A percentile compares a stretch with the other conserved stretches of the same genome.
phyloP scores from a whole-genome alignment of 306 rosid genomes.

The Neltuma alba region DNA sequence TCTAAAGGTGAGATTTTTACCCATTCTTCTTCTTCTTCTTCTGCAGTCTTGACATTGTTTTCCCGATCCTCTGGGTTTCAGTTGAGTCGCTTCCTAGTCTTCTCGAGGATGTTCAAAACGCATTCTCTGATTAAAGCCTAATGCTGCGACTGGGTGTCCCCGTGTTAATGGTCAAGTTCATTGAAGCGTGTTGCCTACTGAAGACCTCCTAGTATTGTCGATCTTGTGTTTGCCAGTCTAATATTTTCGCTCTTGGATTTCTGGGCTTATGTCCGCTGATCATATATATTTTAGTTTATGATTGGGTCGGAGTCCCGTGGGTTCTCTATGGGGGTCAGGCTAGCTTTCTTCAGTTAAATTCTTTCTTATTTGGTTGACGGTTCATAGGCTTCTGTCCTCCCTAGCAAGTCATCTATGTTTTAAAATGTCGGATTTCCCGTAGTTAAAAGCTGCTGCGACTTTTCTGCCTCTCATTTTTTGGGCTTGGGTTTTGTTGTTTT shows the following conservation, averaged over 20 bases:
- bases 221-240: slow-evolving; percentile 24
- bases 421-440: neutral
- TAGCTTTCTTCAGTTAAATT: neutral
- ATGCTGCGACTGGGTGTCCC: slow-evolving; percentile 27
- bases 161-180: neutral
- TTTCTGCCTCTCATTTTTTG: no score
- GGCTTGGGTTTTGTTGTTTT: neutral
- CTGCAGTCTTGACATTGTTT: neutral
- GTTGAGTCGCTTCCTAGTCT: neutral
- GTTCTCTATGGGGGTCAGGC: neutral
- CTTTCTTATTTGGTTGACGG: neutral
- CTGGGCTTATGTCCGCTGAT: slow-evolving; percentile 9
- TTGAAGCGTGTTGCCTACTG: neutral
- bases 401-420: no score
- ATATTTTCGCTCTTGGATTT: slow-evolving; percentile 28
- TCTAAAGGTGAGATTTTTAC: slow-evolving; percentile 35
- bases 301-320: neutral
- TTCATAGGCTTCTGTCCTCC: neutral
- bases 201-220: slow-evolving; percentile 23
- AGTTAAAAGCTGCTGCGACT: slow-evolving; percentile 3
- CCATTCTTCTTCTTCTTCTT: neutral
- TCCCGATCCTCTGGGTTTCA: neutral
- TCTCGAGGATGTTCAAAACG: neutral
- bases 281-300: neutral
- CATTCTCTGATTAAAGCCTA: slow-evolving; percentile 5